phyloP scores from a whole-genome alignment of 352 stramenopile genomes.

The Phytophthora pseudosyringae region DNA sequence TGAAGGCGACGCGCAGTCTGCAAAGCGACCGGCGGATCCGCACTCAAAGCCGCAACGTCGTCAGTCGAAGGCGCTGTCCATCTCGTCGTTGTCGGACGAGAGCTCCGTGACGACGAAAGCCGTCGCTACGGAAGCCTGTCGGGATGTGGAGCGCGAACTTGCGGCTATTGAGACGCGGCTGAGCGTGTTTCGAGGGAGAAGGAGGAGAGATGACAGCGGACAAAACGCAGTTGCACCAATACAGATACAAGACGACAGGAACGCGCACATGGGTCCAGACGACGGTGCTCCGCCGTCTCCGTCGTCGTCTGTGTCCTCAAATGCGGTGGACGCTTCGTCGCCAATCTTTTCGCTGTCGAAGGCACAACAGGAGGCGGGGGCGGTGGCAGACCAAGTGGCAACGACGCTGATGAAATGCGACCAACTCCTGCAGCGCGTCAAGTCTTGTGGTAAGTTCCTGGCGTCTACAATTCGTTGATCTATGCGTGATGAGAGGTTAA shows the following conservation, averaged over 20 bases:
- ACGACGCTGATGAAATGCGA: constrained; percentile 60
- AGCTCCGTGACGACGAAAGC: constrained; percentile 10
- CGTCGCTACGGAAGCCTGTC: constrained; percentile 37
- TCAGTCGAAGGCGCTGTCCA: constrained; percentile 29
- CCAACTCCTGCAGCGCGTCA: constrained; percentile 47
- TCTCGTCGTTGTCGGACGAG: constrained; percentile 38
- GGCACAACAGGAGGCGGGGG: constrained; percentile 40
- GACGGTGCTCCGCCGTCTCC: not conserved
- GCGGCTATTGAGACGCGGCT: constrained; percentile 46
- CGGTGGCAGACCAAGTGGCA: constrained; percentile 64
- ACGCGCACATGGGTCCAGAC: not conserved
- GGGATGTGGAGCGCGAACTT: constrained; percentile 52
- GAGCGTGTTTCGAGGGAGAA: constrained; percentile 31
- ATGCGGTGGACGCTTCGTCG: constrained; percentile 4
- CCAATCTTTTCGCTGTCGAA: constrained; percentile 19
- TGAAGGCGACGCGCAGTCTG: not conserved
- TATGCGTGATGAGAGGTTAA: not conserved
- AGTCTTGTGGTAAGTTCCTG: constrained; percentile 29
- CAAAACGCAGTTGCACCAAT: constrained; percentile 6
- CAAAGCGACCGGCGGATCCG: not conserved
- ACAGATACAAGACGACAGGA: constrained; percentile 10
- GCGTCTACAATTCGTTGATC: not conserved
- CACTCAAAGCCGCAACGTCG: constrained; percentile 7
- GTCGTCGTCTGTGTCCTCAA: constrained; percentile 12
- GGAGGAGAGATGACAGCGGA: constrained; percentile 10